phyloP scores from a whole-genome alignment of 176 grass and related monocot species.

The Lolium multiflorum region DNA sequence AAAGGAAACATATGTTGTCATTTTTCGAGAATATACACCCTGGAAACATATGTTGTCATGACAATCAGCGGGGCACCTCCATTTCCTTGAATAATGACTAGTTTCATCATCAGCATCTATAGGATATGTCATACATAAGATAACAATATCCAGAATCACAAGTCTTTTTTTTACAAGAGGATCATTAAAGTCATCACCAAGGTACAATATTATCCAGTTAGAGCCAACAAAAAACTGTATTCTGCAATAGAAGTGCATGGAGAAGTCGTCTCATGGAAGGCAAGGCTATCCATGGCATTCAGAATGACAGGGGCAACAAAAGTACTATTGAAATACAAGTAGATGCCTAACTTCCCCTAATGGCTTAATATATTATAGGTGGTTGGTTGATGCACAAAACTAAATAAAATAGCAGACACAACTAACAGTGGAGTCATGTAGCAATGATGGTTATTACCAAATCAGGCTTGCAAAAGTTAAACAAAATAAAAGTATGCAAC shows the following conservation, averaged over 20 bases:
- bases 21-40: not conserved
- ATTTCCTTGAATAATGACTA: not conserved
- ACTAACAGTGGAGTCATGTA: not conserved
- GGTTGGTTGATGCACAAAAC: slow-evolving; percentile 2
- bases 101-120: slow-evolving; percentile 1
- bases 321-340: not conserved
- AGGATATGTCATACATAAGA: not conserved
- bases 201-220: not conserved
- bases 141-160: not conserved
- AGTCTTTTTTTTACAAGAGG: not conserved
- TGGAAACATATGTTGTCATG: not conserved
- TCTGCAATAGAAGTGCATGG: not conserved
- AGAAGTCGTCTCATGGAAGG: slow-evolving; percentile 20
- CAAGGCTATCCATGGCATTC: slow-evolving; percentile 30
- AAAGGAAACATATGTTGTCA: not conserved
- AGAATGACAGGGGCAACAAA: slow-evolving; percentile 4
- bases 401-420: not conserved
- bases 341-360: slow-evolving; percentile 7
- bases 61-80: not conserved
- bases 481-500: not conserved
- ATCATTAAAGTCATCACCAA: not conserved
- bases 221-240: not conserved
- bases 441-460: not conserved
- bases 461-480: slow-evolving; percentile 3
- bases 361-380: slow-evolving; percentile 1